Base-by-base conservation (phyloP, 2,329 filamentous ascomycete species). In the Nemania sp. region DNA sequence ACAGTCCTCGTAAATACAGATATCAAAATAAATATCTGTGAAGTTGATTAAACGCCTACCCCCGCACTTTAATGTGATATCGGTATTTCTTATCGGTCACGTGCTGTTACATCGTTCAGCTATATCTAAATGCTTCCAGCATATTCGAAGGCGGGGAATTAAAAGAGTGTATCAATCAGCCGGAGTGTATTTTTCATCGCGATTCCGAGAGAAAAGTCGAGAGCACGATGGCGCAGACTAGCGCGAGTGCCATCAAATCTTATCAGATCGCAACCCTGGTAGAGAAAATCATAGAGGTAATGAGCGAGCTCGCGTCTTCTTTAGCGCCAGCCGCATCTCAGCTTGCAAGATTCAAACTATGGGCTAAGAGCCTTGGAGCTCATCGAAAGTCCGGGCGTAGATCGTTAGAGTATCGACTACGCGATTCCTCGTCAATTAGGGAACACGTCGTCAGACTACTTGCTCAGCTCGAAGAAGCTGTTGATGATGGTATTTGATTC, bases 301-400 rank as follows among this genome's bases (percentile, higher is more conserved):
- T 45, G 2, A 49, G 43, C 18, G n/a, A 12, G 13, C 34, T 59
- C 10, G 12, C 35, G 2, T 42, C 20, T 3, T 32, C 39, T 17
- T 34, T 49, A 21, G 12, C 17, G 12, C 4, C 21, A 43, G 12
- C 49, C 5, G 49, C 15, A 40, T 54, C 34, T n/a, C 56, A 59
- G n/a, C 43, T 59, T 9, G 42, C 49, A 3, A 53, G 56, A 37
- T 54, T 59, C 34, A 59, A 59, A 25, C 35, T 59, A 54, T 59
- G 56, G 56, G 56, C 35, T 13, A 35, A 50, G 13, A 49, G 35
- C 17, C 15, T 59, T 15, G 56, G 50, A 15, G 56, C 56, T 3
- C 43, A 59, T 25, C 49, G 35, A 3, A 3, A n/a, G 7, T 42
- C 50, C 17, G 50, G 56, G 2, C 32, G 11, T 39, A 40, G 43